Evolutionary conservation across 1,284 basidiomycete genomes (phyloP).

Genomic region (Tremellales sp.): DNA sequence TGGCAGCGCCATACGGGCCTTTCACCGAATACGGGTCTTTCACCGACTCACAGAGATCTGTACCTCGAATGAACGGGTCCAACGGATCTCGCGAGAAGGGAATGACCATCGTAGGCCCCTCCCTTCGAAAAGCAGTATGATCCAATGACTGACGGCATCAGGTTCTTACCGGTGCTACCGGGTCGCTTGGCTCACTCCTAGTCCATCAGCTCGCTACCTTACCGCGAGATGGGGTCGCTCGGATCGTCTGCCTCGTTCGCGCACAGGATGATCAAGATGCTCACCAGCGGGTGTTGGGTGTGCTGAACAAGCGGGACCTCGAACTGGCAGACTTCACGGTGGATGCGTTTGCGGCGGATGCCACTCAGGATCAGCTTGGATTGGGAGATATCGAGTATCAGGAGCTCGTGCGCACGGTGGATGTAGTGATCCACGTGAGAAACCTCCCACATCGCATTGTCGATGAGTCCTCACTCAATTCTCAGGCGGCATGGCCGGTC

Average conservation of each 20-base stretch:
- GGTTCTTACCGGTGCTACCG: constrained; percentile 49
- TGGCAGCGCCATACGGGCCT: constrained; percentile 34
- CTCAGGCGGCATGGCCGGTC: constrained; percentile 43
- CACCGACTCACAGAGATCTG: background rate
- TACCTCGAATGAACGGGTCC: background rate
- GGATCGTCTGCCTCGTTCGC: constrained; percentile 45
- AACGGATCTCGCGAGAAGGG: constrained; percentile 1
- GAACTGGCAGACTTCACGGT: background rate
- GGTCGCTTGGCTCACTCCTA: constrained; percentile 46
- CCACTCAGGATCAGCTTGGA: constrained; percentile 12
- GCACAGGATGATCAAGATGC: constrained; percentile 30
- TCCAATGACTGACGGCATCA: constrained; percentile 4
- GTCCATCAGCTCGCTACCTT: constrained; percentile 26
- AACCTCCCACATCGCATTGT: background rate
- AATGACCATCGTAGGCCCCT: constrained; percentile 11
- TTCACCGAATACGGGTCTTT: constrained; percentile 10
- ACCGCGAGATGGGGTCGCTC: constrained; percentile 9
- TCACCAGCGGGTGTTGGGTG: constrained; percentile 11
- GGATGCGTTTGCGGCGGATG: constrained; percentile 11
- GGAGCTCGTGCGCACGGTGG: constrained; percentile 9
- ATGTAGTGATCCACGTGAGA: constrained; percentile 29
- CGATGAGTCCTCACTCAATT: background rate
- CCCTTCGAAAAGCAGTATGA: background rate
- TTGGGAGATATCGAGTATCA: constrained; percentile 10
- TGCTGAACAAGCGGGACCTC: constrained; percentile 13